Conservation (phyloP, 2,329 filamentous ascomycete genomes). For the Hypoxylon sp. region DNA sequence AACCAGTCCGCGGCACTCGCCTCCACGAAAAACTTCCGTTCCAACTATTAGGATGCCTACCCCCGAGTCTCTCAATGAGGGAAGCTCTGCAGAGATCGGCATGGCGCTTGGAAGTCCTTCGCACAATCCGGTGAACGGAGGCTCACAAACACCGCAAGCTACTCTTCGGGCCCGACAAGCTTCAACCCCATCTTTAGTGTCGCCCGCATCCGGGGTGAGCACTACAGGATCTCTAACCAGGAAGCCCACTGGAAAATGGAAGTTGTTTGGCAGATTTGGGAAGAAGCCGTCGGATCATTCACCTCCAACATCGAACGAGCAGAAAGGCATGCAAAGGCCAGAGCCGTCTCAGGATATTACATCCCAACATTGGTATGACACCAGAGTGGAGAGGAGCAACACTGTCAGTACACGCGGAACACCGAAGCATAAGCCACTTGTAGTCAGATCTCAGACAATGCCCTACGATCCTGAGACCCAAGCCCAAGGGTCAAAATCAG, state of each 20-base stretch:
- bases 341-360: constrained; percentile 38
- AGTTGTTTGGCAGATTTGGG: constrained; percentile 70
- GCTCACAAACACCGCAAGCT: constrained; percentile 40
- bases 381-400: constrained; percentile 56
- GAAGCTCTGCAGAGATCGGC: constrained; percentile 70
- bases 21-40: constrained; percentile 53
- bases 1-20: constrained; percentile 56
- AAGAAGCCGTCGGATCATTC: constrained; percentile 58
- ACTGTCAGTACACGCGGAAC: constrained; percentile 54
- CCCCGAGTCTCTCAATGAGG: constrained; percentile 61
- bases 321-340: constrained; percentile 40
- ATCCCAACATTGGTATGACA: constrained; percentile 41
- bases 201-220: constrained; percentile 46
- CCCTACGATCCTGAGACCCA: constrained; percentile 50
- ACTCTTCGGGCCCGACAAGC: constrained; percentile 37
- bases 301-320: constrained; percentile 44
- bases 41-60: constrained; percentile 59
- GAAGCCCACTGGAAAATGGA: constrained; percentile 70
- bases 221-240: constrained; percentile 54
- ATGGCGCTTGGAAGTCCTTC: constrained; percentile 81
- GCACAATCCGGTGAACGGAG: constrained; percentile 56
- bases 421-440: constrained; percentile 61
- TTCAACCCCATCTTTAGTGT: constrained; percentile 34
- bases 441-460: constrained; percentile 62
- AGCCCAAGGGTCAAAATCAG: constrained; percentile 31